Conservation (phyloP, 176 grass and related monocot species). For the Zoysia pacifica region DNA sequence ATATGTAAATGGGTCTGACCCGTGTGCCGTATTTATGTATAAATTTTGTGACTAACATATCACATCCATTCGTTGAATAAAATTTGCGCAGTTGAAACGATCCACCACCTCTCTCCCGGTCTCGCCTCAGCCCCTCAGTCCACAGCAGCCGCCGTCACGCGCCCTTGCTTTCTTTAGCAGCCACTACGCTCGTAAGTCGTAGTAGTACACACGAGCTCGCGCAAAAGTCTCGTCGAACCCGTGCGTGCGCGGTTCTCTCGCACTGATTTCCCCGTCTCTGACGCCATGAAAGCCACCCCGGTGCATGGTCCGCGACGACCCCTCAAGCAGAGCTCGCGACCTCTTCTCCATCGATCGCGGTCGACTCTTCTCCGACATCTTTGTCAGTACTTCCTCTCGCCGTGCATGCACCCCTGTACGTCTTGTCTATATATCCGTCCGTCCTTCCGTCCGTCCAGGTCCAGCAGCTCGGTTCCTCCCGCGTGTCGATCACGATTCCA, state of each 20-base stretch:
- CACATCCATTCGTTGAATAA: no score
- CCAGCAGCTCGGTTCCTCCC: background rate
- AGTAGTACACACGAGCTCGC: background rate
- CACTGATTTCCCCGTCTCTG: slow-evolving; percentile 11
- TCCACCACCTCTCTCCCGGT: background rate
- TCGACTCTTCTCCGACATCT: background rate
- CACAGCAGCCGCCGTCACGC: background rate
- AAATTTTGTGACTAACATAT: no score
- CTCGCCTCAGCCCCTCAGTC: background rate
- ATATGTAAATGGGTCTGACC: no score
- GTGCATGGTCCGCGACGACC: background rate
- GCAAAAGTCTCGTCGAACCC: background rate
- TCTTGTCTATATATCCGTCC: background rate
- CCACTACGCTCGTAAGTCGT: background rate
- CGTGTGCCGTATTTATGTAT: no score
- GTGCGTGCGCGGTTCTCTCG: slow-evolving; percentile 9
- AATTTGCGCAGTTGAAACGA: background rate
- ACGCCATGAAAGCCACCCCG: slow-evolving; percentile 26
- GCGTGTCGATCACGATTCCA: background rate
- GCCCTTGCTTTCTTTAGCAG: slow-evolving; percentile 5
- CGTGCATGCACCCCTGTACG: background rate
- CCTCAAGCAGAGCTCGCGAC: background rate
- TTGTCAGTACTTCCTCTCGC: background rate
- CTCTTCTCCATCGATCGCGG: background rate
- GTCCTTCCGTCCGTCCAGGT: no score